Percentiles rank a stretch among this genome's conserved stretches.
Conservation (phyloP, 208 protist species). For the Plasmodiophora brassicae region DNA sequence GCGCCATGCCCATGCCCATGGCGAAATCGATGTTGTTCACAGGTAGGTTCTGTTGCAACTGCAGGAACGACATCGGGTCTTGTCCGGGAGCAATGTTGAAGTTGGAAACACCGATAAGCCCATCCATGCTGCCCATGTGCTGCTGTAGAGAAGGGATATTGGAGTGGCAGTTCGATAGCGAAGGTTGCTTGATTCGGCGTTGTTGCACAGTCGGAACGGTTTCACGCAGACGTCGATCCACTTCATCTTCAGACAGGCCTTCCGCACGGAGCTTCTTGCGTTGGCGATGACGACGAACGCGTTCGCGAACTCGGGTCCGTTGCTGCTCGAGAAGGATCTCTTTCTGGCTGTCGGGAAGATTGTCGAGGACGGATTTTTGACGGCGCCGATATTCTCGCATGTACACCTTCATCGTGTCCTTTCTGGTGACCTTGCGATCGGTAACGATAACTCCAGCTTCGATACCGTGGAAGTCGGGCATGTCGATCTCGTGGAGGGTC, state of each 20-base stretch:
- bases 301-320: not conserved
- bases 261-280: not conserved
- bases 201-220: not conserved
- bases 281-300: not conserved
- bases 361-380: not conserved
- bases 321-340: not conserved
- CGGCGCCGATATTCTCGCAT: not conserved
- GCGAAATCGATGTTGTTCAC: slow-evolving; percentile 10
- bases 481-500: too few relatives aligned
- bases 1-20: not conserved
- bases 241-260: not conserved
- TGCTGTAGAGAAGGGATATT: not conserved
- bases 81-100: not conserved
- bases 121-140: not conserved
- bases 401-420: slow-evolving; percentile 21
- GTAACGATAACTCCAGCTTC: too few relatives aligned
- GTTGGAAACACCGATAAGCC: not conserved
- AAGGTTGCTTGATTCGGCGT: not conserved
- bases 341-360: not conserved
- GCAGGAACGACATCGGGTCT: not conserved
- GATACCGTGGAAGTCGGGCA: not conserved
- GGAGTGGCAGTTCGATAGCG: not conserved
- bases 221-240: not conserved
- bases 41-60: not conserved
- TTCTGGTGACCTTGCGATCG: not conserved